phyloP scores from a whole-genome alignment of 345 rosid genomes.

The Corymbia maculata region DNA sequence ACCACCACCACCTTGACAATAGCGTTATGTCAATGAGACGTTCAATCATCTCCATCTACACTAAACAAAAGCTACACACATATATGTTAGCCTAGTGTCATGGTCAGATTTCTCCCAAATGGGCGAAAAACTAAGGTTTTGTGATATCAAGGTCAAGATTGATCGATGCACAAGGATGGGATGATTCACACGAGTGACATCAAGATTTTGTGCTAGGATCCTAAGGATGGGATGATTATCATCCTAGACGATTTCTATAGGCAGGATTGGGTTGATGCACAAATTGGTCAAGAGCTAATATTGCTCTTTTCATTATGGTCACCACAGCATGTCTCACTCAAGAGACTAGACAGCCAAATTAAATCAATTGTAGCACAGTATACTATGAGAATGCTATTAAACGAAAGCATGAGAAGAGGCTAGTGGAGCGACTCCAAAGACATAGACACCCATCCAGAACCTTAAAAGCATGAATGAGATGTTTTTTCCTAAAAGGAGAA shows the following conservation, averaged over 20 bases:
- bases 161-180: too few relatives aligned
- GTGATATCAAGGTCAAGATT: too few relatives aligned
- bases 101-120: too few relatives aligned
- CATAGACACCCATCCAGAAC: background rate
- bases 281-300: rapidly evolving
- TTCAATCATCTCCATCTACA: too few relatives aligned
- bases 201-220: background rate
- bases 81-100: too few relatives aligned
- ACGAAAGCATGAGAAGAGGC: background rate
- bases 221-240: background rate
- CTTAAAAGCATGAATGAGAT: background rate
- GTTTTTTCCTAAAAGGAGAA: background rate
- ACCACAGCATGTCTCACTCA: rapidly evolving
- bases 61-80: too few relatives aligned
- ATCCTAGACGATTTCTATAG: background rate
- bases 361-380: background rate
- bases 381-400: background rate
- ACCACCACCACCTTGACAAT: too few relatives aligned
- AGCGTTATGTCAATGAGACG: too few relatives aligned
- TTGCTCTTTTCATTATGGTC: background rate
- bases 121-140: too few relatives aligned
- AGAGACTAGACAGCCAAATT: background rate
- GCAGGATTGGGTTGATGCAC: background rate
- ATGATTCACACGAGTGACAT: too few relatives aligned
- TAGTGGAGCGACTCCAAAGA: background rate